Evolutionary conservation across 345 rosid species (phyloP), one percentile per base, ranked within the genome.

Genomic region (Lepidium africanum): DNA sequence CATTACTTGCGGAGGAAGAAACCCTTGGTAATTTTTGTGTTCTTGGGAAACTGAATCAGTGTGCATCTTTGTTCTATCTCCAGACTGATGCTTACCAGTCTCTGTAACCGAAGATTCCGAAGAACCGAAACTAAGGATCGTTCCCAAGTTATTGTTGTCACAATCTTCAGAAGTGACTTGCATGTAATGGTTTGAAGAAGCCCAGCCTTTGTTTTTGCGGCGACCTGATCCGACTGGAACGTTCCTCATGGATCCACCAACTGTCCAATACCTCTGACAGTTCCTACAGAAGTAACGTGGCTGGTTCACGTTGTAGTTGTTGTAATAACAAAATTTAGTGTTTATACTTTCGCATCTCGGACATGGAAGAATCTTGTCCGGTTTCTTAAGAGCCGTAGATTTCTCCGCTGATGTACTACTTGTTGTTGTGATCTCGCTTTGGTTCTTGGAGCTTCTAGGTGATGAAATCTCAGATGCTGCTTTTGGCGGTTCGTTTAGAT

Each of bases 191-290:
- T 80, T 70, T 50, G 63, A 70, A 45, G 75, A 19, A 75, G 81
- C 59, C 76, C 86, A 61, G 63, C 79, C 79, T 77, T 87, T 89
- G 77, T 83, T 89, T 82, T 86, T 91, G 52, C 96, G 88, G 0
- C 97, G 86, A 3, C 97, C 96, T 41, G 97, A 87, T 7, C 97
- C 97, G 0, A 91, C 84, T 0, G 96, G 92, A 2, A 89, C 86
- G 67, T 80, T 91, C 70, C 97, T 84, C 93, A 87, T 85, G 53
- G 91, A 81, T 37, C 97, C 97, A 33, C 97, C 97, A 1, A 91
- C 88, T 12, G 96, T 91, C 97, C 97, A 89, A 74, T 91, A 91
- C 72, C 97, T 82, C 62, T 91, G 96, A 72, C 97, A 91, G 72
- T 83, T 87, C 58, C 85, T 85, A 77, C 97, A 91, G 76, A 87